phyloP scores from a whole-genome alignment of 176 grass and related monocot genomes.

The Cenchrus purpureus region DNA sequence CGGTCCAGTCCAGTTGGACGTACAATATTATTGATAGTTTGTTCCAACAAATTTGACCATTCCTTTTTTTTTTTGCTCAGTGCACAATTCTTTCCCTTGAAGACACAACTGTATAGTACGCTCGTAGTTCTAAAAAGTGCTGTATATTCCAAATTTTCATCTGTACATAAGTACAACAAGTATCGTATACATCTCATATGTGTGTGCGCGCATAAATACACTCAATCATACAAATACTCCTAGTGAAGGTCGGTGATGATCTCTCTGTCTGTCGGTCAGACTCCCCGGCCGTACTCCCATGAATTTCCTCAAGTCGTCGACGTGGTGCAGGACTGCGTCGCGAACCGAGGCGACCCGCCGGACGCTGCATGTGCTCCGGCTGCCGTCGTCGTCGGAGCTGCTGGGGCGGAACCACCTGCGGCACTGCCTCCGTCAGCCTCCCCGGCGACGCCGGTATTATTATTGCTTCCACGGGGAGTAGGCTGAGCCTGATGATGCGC shows the following conservation, averaged over 20 bases:
- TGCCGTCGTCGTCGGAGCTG: background rate
- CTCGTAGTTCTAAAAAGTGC: background rate
- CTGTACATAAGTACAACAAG: conserved; percentile 34
- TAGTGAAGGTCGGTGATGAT: background rate
- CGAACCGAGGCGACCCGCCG: conserved; percentile 9
- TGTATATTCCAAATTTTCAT: background rate
- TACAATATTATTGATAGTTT: background rate
- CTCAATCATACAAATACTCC: conserved; percentile 13
- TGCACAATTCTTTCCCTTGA: background rate
- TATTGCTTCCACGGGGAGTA: conserved; percentile 27
- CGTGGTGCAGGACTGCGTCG: conserved; percentile 47
- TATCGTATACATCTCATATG: conserved; percentile 1
- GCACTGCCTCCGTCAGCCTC: conserved; percentile 20
- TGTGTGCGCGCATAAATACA: conserved; percentile 19
- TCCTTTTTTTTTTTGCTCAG: background rate
- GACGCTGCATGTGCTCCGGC: background rate
- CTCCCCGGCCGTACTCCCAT: background rate
- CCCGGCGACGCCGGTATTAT: background rate
- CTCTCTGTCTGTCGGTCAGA: background rate
- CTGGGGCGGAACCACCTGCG: background rate
- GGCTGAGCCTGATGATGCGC: conserved; percentile 11
- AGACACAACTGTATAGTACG: background rate
- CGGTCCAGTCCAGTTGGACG: background rate
- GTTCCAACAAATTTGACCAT: background rate
- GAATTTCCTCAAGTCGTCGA: conserved; percentile 39